Evolutionary conservation across 1,139 yeast genomes (phyloP).

Genomic region (Kurtzmaniella natalensis): DNA sequence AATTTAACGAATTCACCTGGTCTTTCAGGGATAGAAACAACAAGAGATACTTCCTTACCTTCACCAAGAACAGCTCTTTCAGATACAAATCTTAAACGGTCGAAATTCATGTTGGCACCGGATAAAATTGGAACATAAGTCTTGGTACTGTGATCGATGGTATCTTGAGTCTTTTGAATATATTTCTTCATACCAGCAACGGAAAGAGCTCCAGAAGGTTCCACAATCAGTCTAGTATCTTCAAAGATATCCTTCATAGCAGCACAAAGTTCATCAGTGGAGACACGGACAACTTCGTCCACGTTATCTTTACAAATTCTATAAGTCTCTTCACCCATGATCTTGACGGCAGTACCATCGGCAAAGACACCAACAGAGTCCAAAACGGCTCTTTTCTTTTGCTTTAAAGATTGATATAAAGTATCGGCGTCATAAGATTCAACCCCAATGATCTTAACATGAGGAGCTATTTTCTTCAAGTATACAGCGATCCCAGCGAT

Average conservation of each 20-base stretch:
- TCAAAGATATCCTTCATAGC: slow-evolving; percentile 95
- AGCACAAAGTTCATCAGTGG: slow-evolving; percentile 95
- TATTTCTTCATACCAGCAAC: slow-evolving; percentile 94
- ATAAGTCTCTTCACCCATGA: slow-evolving; percentile 88
- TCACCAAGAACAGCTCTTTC: slow-evolving; percentile 98
- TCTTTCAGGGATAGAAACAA: slow-evolving; percentile 83
- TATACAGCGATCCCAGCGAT: slow-evolving; percentile 89
- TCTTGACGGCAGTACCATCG: slow-evolving; percentile 98
- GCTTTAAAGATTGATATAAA: slow-evolving; percentile 65
- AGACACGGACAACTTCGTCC: slow-evolving; percentile 83
- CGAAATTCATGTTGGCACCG: slow-evolving; percentile 98
- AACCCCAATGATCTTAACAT: slow-evolving; percentile 90
- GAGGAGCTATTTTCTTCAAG: slow-evolving; percentile 94
- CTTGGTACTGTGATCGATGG: slow-evolving; percentile 64
- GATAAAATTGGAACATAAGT: slow-evolving; percentile 83
- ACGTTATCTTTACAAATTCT: slow-evolving; percentile 72
- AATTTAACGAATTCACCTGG: slow-evolving; percentile 86
- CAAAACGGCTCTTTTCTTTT: slow-evolving; percentile 52
- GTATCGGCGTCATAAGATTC: slow-evolving; percentile 96
- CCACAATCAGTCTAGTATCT: slow-evolving; percentile 90
- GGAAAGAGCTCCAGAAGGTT: slow-evolving; percentile 94
- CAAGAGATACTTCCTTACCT: slow-evolving; percentile 90
- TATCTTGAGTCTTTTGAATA: slow-evolving; percentile 61
- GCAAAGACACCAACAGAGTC: slow-evolving; percentile 92
- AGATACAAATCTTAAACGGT: slow-evolving; percentile 90